phyloP scores from a whole-genome alignment of 2,329 filamentous ascomycete genomes.

The Ophiostoma ulmi region DNA sequence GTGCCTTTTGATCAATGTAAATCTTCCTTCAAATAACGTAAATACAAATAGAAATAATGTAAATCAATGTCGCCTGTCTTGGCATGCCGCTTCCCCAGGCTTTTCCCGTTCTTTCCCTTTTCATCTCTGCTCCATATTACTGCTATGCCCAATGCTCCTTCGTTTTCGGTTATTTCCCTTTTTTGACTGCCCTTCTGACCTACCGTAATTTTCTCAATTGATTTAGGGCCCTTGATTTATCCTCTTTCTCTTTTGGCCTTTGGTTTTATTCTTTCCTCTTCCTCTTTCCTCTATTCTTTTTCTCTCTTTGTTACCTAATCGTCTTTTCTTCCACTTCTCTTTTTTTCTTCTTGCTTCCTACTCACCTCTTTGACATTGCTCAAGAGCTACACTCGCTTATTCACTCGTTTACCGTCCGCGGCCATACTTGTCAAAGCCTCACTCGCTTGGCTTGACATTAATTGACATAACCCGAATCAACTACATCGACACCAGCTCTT shows the following conservation, averaged over 20 bases:
- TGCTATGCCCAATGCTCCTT: not conserved
- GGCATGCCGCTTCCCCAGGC: conserved; percentile 8
- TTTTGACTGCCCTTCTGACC: not conserved
- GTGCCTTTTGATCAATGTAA: not conserved
- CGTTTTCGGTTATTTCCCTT: not conserved
- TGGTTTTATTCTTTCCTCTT: not conserved
- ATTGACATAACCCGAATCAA: not conserved
- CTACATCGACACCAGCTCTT: no score
- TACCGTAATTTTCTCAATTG: not conserved
- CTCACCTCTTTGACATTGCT: conserved; percentile 4
- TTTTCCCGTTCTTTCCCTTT: not conserved
- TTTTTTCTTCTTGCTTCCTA: not conserved
- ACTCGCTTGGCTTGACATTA: not conserved
- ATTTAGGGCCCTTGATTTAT: not conserved
- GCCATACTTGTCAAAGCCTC: not conserved
- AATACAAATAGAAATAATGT: not conserved
- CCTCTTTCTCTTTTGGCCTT: not conserved
- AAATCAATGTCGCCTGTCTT: not conserved
- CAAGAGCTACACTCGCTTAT: conserved; percentile 1
- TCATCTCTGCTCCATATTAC: not conserved
- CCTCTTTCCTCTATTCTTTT: not conserved
- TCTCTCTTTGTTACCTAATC: not conserved
- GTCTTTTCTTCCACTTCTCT: not conserved
- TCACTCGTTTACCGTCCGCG: conserved; percentile 10
- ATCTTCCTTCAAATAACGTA: not conserved